phyloP scores from a whole-genome alignment of 2,329 filamentous ascomycete genomes.

The Colletotrichum trifolii region DNA sequence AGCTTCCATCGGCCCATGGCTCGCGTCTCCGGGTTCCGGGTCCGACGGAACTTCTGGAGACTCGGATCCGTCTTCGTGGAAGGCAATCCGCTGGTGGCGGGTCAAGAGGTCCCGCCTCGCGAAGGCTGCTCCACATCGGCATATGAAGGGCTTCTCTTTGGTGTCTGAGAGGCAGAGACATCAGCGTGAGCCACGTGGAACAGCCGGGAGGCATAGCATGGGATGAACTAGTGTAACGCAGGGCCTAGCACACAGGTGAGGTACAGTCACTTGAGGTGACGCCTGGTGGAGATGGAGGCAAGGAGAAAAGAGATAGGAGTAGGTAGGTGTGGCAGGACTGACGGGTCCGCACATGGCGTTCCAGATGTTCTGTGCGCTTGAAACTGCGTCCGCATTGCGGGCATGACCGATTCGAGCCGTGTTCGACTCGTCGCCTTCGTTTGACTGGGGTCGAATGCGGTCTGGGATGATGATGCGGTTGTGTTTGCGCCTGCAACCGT shows the following conservation, averaged over 20 bases:
- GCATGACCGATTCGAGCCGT: conserved; percentile 44
- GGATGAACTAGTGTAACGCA: not conserved
- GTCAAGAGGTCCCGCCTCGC: conserved; percentile 57
- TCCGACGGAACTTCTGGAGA: conserved; percentile 27
- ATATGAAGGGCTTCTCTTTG: conserved; percentile 60
- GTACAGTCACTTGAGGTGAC: not conserved
- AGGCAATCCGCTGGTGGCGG: conserved; percentile 53
- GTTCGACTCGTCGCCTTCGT: conserved; percentile 38
- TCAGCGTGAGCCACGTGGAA: conserved; percentile 24
- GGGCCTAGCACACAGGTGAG: not conserved
- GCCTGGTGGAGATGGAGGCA: conserved; percentile 6
- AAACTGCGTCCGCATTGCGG: conserved; percentile 56
- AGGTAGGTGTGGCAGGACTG: conserved; percentile 39
- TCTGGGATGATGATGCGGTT: conserved; percentile 27
- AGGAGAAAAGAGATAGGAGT: not conserved
- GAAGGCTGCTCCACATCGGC: conserved; percentile 56
- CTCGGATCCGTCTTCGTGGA: conserved; percentile 45
- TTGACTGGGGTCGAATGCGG: conserved; percentile 36
- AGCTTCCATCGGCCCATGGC: conserved; percentile 43
- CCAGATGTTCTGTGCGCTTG: conserved; percentile 58
- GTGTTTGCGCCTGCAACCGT: conserved; percentile 29
- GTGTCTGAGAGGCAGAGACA: conserved; percentile 48
- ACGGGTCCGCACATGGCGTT: conserved; percentile 59
- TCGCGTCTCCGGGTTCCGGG: conserved; percentile 42
- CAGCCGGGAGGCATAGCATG: conserved; percentile 2